These are phyloP conservation scores for Colletotrichum sp. DNA, from an alignment of 2,329 filamentous ascomycete genomes.

Conservation along the genomic window DNA sequence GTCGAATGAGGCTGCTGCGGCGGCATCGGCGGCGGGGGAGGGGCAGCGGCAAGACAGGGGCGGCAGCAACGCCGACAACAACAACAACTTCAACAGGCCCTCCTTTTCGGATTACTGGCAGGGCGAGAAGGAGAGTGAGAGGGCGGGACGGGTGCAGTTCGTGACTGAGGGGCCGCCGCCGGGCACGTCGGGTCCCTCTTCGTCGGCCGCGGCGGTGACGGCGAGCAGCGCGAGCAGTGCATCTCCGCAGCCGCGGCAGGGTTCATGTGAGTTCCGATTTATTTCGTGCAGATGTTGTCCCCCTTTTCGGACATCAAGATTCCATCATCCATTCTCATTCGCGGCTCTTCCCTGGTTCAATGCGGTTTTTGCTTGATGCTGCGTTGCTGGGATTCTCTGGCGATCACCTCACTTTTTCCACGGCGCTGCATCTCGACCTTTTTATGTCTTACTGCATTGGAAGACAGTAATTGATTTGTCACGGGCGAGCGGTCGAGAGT, in stretches of 20 bases:
- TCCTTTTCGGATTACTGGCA: conserved; percentile 56
- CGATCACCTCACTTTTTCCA: neutral
- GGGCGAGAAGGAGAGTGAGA: conserved; percentile 42
- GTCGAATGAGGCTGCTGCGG: neutral
- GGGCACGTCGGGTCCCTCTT: conserved; percentile 9
- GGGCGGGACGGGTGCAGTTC: conserved; percentile 38
- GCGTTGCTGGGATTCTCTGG: neutral
- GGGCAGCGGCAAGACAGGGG: neutral
- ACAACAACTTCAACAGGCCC: conserved; percentile 34
- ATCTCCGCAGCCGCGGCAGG: neutral
- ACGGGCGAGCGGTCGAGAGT: neutral
- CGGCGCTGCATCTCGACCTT: neutral
- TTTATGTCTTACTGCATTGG: neutral
- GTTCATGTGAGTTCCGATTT: conserved; percentile 4
- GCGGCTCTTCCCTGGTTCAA: neutral
- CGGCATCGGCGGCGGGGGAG: neutral
- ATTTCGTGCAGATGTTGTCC: neutral
- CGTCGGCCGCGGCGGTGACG: neutral
- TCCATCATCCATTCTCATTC: neutral
- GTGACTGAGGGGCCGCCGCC: conserved; percentile 33
- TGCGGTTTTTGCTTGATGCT: neutral
- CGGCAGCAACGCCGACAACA: neutral
- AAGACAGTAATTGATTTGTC: neutral
- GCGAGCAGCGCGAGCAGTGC: neutral
- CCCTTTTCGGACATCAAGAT: neutral